A percentile compares a stretch with the other conserved stretches of the same genome.
phyloP scores from a whole-genome alignment of 2,329 filamentous ascomycete species.

The Onygena corvina region DNA sequence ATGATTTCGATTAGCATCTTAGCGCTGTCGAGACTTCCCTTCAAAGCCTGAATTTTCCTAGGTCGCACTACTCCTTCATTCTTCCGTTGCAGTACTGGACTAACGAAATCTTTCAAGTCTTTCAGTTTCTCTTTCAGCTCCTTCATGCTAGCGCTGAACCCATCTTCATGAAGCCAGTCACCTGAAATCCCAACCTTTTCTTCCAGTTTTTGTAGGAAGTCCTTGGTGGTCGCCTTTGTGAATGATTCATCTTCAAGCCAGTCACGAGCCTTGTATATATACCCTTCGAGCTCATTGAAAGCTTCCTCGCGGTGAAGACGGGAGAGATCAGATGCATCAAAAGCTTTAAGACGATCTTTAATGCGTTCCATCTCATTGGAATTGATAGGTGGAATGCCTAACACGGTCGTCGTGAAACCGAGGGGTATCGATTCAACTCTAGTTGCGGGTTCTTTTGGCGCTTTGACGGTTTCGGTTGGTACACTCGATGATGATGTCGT shows the following conservation, averaged over 20 bases:
- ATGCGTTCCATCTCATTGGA: constrained; percentile 36
- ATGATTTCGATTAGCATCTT: constrained; percentile 58
- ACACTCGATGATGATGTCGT: constrained; percentile 27
- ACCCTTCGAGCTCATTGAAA: constrained; percentile 84
- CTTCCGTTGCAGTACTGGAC: constrained; percentile 63
- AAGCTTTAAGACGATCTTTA: constrained; percentile 65
- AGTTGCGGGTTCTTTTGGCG: constrained; percentile 32
- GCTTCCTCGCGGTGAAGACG: constrained; percentile 70
- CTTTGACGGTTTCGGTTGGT: constrained; percentile 33
- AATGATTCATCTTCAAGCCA: constrained; percentile 68
- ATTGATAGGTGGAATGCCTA: constrained; percentile 30
- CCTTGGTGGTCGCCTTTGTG: constrained; percentile 54
- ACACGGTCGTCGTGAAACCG: constrained; percentile 39
- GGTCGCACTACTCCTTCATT: constrained; percentile 62
- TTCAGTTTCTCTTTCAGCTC: constrained; percentile 66
- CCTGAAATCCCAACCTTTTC: constrained; percentile 56
- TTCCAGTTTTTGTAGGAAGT: constrained; percentile 55
- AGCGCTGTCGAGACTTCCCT: constrained; percentile 59
- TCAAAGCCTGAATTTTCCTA: constrained; percentile 52
- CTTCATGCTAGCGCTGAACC: constrained; percentile 60
- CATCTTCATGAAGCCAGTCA: constrained; percentile 86
- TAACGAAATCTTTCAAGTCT: constrained; percentile 62
- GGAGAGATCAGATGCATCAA: constrained; percentile 71
- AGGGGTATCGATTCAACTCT: constrained; percentile 43
- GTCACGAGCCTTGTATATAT: constrained; percentile 79